Evolutionary conservation across 208 protist genomes (phyloP).

Genomic region (Trypanosoma melophagium): DNA sequence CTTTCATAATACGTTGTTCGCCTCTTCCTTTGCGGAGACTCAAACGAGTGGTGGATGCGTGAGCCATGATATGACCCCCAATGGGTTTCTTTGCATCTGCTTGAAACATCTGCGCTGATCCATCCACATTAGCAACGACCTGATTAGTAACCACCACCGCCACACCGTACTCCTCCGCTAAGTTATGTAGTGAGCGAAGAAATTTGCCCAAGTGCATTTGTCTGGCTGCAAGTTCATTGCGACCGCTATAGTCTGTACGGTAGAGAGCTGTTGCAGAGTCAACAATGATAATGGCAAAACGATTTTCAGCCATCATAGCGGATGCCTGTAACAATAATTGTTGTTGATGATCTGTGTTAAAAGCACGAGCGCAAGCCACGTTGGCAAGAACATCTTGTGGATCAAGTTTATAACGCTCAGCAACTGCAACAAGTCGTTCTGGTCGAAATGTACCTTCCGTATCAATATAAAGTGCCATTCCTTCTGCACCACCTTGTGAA

Average conservation of each 20-base stretch:
- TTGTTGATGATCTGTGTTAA: constrained; percentile 99
- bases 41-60: constrained; percentile 99
- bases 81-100: constrained; percentile 99
- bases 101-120: constrained; percentile 94
- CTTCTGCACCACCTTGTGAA: constrained; percentile 95
- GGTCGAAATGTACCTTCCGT: constrained; percentile 99
- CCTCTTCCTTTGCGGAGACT: constrained; percentile 98
- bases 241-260: constrained; percentile 98
- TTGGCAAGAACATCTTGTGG: constrained; percentile 98
- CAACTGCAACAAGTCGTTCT: constrained; percentile 87
- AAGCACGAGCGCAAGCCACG: constrained; percentile 98
- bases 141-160: constrained; percentile 99
- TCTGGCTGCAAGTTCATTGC: constrained; percentile 97
- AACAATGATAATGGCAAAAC: constrained; percentile 98
- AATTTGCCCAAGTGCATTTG: constrained; percentile 99
- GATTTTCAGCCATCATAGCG: constrained; percentile 98
- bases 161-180: constrained; percentile 99
- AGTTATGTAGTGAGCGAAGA: constrained; percentile 94
- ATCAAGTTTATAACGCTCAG: constrained; percentile 94
- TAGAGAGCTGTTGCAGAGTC: constrained; percentile 99
- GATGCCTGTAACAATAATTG: constrained; percentile 94
- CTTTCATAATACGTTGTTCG: constrained; percentile 99
- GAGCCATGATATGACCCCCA: constrained; percentile 99
- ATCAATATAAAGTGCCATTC: constrained; percentile 99
- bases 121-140: constrained; percentile 98